Percentiles rank a stretch among this genome's conserved stretches.
Evolutionary conservation across 2,329 filamentous ascomycete genomes (phyloP).

Genomic region (Claviceps digitariae): DNA sequence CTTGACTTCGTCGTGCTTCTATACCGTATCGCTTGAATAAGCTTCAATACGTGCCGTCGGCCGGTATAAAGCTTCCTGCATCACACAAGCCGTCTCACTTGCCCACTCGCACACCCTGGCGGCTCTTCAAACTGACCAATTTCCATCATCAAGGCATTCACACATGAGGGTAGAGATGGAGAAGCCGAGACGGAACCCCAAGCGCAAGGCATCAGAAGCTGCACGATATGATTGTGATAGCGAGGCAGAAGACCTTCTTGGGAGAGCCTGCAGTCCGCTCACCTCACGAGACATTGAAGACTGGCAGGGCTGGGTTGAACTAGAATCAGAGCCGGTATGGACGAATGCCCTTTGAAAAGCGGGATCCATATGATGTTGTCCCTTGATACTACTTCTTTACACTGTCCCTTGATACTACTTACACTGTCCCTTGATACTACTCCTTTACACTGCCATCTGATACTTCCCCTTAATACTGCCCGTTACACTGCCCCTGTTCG

Average conservation of each 20-base stretch:
- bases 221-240: slow-evolving; percentile 13
- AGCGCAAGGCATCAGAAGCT: slow-evolving; percentile 27
- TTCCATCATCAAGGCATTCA: neutral
- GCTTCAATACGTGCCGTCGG: neutral
- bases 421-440: too few relatives aligned
- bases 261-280: slow-evolving; percentile 33
- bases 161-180: slow-evolving; percentile 1
- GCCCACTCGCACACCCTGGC: neutral
- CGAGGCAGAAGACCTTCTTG: slow-evolving; percentile 22
- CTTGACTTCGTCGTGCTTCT: neutral
- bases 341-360: neutral
- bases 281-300: slow-evolving; percentile 38
- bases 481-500: too few relatives aligned
- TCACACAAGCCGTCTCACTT: neutral
- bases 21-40: neutral
- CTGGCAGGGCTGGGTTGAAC: slow-evolving; percentile 66
- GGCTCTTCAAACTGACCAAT: neutral
- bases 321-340: slow-evolving; percentile 78
- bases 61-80: neutral
- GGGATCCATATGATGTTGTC: neutral
- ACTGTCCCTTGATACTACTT: too few relatives aligned
- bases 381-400: too few relatives aligned
- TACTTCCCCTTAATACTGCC: too few relatives aligned
- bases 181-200: slow-evolving; percentile 24
- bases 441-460: too few relatives aligned